Base-by-base conservation (phyloP, 345 rosid genomes). In the Camelina laxa region DNA sequence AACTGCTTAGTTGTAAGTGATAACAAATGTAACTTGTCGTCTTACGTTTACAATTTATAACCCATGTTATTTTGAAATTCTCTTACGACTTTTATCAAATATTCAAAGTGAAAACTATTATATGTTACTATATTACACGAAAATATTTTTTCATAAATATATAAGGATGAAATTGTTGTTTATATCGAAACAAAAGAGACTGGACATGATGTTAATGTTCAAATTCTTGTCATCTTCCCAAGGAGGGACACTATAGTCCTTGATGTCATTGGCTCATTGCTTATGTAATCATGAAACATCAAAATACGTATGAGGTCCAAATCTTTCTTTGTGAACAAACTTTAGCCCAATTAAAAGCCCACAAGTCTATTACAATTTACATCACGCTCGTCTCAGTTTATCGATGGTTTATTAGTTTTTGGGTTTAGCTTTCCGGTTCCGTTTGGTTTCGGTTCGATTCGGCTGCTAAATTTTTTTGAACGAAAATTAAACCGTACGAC, bases 221-320 rank as follows among this genome's bases (percentile, higher is more conserved):
- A n/a, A n/a, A n/a, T 41, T 16, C 27, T 58, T 45, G 57, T 31
- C n/a, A n/a, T n/a, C n/a, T n/a, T n/a, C n/a, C n/a, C n/a, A n/a
- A n/a, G n/a, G n/a, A n/a, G n/a, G n/a, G n/a, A n/a, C 47, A 45
- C 35, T 59, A 3, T 55, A 55, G 30, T 7, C 0, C 21, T 8
- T 69, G 65, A 70, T 70, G 74, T 45, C 66, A 59, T n/a, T n/a
- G n/a, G n/a, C n/a, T n/a, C n/a, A n/a, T 59, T 70, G 58, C 74
- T 59, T 47, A 70, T 47, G 47, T 7, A 70, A 57, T 15, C 45
- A 56, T 42, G 6, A 44, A 69, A 57, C 14, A 6, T 33, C 41
- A 36, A 9, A 7, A 12, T 9, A 13, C 6, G n/a, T 42, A 42
- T 2, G n/a, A 30, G 56, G 69, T 39, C 56, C 27, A 27, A 47